Percentiles rank a stretch among this genome's conserved stretches.
phyloP scores from a whole-genome alignment of 106 monocot species.

The Agapanthus africanus region DNA sequence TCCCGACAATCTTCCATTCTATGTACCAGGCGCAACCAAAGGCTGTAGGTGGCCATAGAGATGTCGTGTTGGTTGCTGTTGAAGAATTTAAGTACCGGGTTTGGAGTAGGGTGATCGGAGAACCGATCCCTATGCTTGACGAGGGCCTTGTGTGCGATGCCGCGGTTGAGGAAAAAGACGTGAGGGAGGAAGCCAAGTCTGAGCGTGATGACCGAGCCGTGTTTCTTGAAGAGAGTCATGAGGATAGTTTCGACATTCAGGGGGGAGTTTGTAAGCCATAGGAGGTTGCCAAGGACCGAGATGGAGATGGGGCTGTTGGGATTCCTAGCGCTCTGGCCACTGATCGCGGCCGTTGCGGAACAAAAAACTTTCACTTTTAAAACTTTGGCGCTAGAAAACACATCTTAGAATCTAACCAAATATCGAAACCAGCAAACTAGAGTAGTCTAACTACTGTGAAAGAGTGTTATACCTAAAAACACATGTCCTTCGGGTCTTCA shows the following conservation, averaged over 20 bases:
- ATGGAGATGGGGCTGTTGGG: slow-evolving; percentile 17
- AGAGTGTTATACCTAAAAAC: no score
- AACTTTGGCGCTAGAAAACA: no score
- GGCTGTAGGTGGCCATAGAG: slow-evolving; percentile 32
- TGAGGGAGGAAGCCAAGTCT: slow-evolving; percentile 3
- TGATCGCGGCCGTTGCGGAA: no score
- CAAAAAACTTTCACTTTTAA: no score
- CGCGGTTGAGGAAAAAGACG: slow-evolving; percentile 19
- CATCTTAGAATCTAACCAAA: no score
- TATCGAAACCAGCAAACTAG: no score
- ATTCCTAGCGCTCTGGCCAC: no score
- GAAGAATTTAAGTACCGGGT: slow-evolving; percentile 1
- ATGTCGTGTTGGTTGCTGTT: slow-evolving; percentile 13
- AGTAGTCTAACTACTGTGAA: no score
- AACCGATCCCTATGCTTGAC: slow-evolving; percentile 12
- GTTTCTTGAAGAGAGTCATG: background rate
- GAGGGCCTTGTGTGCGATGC: slow-evolving; percentile 24
- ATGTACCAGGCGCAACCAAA: slow-evolving; percentile 33
- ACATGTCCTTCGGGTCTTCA: no score
- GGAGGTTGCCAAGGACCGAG: slow-evolving; percentile 14
- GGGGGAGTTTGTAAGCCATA: slow-evolving; percentile 6
- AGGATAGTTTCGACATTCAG: background rate
- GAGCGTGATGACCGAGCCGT: slow-evolving; percentile 30
- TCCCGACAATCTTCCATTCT: no score
- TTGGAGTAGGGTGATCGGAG: slow-evolving; percentile 10